Conservation (phyloP, 2,329 filamentous ascomycete genomes). For the Botrytis paeoniae region DNA sequence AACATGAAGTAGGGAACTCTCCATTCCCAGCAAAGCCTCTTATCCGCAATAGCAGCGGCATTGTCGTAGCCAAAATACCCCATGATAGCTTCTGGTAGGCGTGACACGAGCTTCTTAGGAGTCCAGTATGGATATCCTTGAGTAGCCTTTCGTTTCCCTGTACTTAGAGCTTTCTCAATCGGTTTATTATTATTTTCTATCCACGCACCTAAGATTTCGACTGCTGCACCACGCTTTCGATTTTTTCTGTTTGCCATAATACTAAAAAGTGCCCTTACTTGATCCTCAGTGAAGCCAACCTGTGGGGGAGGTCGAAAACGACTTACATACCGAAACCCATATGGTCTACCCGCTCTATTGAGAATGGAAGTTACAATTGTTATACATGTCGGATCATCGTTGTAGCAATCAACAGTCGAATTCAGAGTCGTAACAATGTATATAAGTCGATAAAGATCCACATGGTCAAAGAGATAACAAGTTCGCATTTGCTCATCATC, state of each 20-base stretch:
- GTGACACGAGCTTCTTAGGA: neutral
- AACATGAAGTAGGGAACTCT: too few relatives aligned
- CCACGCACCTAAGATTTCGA: neutral
- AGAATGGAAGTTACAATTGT: neutral
- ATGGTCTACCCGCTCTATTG: neutral
- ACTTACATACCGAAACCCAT: too few relatives aligned
- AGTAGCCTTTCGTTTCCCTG: too few relatives aligned
- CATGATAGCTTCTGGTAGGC: neutral
- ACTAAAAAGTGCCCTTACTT: neutral
- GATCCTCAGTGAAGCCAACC: neutral
- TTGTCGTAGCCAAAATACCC: neutral
- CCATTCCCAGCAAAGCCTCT: neutral
- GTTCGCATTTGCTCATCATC: too few relatives aligned
- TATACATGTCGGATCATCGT: neutral
- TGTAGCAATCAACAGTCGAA: neutral
- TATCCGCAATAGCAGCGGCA: neutral
- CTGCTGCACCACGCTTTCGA: neutral
- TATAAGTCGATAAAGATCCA: neutral
- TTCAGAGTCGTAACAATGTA: neutral
- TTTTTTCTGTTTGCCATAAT: neutral
- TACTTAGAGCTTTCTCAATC: too few relatives aligned
- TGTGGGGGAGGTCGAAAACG: too few relatives aligned
- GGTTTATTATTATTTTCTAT: accelerated
- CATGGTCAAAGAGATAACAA: neutral
- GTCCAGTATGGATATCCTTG: neutral